phyloP scores from a whole-genome alignment of 1,284 basidiomycete genomes.

The Ceratobasidium papillatum region DNA sequence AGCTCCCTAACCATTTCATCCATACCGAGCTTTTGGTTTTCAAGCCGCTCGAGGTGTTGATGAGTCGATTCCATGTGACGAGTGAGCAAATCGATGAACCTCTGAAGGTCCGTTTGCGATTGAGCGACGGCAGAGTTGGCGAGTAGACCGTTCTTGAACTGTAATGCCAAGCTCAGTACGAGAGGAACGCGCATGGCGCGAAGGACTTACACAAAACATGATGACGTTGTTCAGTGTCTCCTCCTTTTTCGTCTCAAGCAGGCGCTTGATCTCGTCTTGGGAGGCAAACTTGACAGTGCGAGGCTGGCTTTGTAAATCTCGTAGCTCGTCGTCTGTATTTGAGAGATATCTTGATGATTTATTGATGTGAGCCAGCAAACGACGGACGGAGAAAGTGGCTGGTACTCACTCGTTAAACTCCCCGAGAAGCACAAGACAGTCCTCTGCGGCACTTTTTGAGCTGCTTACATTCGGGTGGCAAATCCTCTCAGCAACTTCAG shows the following conservation, averaged over 20 bases:
- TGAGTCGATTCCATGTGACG: not conserved
- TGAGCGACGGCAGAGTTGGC: not conserved
- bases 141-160: slow-evolving; percentile 5
- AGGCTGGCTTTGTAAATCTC: not conserved
- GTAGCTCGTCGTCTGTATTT: not conserved
- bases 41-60: not conserved
- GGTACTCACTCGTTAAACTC: slow-evolving; percentile 1
- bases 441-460: too few species aligned
- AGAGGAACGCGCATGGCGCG: not conserved
- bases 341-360: not conserved
- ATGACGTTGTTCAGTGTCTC: not conserved
- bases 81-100: not conserved
- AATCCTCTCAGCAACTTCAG: not conserved
- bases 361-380: not conserved
- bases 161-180: not conserved
- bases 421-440: not conserved
- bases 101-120: not conserved
- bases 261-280: not conserved
- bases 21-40: not conserved
- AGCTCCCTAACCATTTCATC: not conserved
- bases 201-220: not conserved
- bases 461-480: too few species aligned
- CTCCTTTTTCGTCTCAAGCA: not conserved
- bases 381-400: not conserved
- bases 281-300: not conserved